Percentiles rank a stretch among this genome's conserved stretches.
Evolutionary conservation across 1,284 basidiomycete genomes (phyloP).

Genomic region (Boletus sp.): DNA sequence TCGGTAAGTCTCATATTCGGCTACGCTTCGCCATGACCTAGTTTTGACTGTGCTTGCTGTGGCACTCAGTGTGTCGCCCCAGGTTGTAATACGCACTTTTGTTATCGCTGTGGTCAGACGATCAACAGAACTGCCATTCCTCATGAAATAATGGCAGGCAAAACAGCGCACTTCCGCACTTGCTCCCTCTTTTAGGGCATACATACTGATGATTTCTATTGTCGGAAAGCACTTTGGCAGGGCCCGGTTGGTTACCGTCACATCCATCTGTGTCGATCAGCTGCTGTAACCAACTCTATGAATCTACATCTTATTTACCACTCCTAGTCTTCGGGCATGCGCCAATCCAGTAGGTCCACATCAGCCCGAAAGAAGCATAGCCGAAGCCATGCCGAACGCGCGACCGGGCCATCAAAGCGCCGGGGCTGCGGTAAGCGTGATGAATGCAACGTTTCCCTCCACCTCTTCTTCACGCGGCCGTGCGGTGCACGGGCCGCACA

Average conservation of each 20-base stretch:
- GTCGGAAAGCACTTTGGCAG: not conserved
- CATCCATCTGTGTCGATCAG: not conserved
- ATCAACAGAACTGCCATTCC: slow-evolving; percentile 54
- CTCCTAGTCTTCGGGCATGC: no score
- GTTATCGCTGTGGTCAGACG: slow-evolving; percentile 55
- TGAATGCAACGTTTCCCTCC: slow-evolving; percentile 24
- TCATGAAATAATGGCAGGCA: slow-evolving; percentile 46
- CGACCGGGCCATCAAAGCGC: slow-evolving; percentile 9
- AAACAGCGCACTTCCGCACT: slow-evolving; percentile 50
- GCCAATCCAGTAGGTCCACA: no score
- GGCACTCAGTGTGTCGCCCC: slow-evolving; percentile 53
- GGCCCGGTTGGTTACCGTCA: not conserved
- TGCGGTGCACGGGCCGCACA: not conserved
- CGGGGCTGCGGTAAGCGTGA: slow-evolving; percentile 10
- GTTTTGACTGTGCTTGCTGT: not conserved
- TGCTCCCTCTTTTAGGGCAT: slow-evolving; percentile 40
- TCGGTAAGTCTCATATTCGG: slow-evolving; percentile 45
- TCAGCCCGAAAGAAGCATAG: no score
- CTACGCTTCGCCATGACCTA: not conserved
- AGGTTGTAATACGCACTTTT: slow-evolving; percentile 66
- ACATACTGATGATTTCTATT: not conserved
- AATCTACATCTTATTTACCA: slow-evolving; percentile 1
- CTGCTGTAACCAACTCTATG: not conserved
- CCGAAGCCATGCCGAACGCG: not conserved
- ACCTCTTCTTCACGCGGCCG: slow-evolving; percentile 12